Evolutionary conservation across 192 early-diverging fungal genomes (phyloP), one percentile per base, ranked within the genome.

Genomic region (Entomortierella chlamydospora): DNA sequence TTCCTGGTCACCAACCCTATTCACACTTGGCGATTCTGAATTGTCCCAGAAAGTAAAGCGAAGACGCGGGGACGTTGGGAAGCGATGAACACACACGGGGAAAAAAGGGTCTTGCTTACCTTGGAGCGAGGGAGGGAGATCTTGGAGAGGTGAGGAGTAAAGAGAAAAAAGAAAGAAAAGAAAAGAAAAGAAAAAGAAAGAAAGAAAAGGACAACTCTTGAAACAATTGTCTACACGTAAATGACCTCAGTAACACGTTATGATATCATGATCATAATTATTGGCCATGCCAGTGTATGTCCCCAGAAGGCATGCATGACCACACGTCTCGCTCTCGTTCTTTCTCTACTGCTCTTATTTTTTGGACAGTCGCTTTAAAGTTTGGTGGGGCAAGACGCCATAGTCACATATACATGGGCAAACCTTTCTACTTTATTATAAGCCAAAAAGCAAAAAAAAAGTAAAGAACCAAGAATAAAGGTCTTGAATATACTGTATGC

Each of bases 341-440:
- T 47, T 4, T 47, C 20, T 47, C 34, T 37, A 37, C 10, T 37
- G 10, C 10, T 17, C 15, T 47, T 20, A 12, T 47, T 20, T 47
- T 47, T 47, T 47, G 45, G 15, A 15, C 45, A 47, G 20, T 49
- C 45, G 29, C 26, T 61, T 61, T 61, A 61, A 26, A 49, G 58
- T 61, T 61, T 50, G 60, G 33, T 64, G 62, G 62, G 62, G 51
- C 28, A 53, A 64, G 45, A 47, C 45, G 45, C 45, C 45, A 47
- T 47, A 47, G 20, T 47, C 20, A 62, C 34, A 10, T 37, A 37
- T 37, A 10, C 34, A 37, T 37, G 34, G 10, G 10, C 34, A 37
- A n/a, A n/a, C n/a, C n/a, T n/a, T n/a, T n/a, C n/a, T n/a, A n/a
- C 34, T 37, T 37, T 37, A 37, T 37, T 37, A 37, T 37, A 37